Evolutionary conservation across 2,329 filamentous ascomycete genomes (phyloP), one percentile per base, ranked within the genome.

Genomic region (Neonectria coccinea): DNA sequence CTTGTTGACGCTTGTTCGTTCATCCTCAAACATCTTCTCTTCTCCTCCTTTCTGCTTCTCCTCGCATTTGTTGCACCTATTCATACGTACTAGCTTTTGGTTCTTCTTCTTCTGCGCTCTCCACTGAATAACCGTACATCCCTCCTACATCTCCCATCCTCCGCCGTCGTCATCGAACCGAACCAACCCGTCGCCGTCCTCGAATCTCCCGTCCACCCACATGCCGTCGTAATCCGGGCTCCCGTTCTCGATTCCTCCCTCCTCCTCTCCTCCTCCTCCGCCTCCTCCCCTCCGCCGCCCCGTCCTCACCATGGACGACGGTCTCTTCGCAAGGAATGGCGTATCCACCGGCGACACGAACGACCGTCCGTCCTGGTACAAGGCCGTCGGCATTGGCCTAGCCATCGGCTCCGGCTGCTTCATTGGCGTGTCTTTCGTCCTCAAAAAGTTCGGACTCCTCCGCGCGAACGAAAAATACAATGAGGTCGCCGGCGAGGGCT

Each of bases 381-480:
- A 97, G 77, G 88, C 90, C 27, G 87, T 98, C 70, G 96, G 96
- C 59, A 93, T 99, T 67, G 85, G 89, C 22, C 84, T 99, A 39
- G 96, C 96, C 16, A 86, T 97, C 64, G 89, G 89, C 33, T 98
- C 95, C 0, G 96, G 96, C 45, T 78, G 93, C 62, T 98, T 98
- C 78, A 99, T 99, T 76, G 96, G 96, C 59, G 86, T 91, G 14
- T 98, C 95, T 0, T 99, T 98, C 78, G 94, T 98, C 29, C 82
- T 99, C 75, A 98, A 98, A 81, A 99, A 99, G 82, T 86, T 92
- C 64, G 96, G 96, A 5, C 81, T 99, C 71, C 85, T 99, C 66
- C 94, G 89, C 78, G 95, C 96, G 55, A 99, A 98, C 79, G 89
- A 92, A 73, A 98, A 98, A 79, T 98, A 98, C 83, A 92, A 97